Evolutionary conservation across 1,284 basidiomycete genomes (phyloP).

Genomic region (Ceratobasidium sp.): DNA sequence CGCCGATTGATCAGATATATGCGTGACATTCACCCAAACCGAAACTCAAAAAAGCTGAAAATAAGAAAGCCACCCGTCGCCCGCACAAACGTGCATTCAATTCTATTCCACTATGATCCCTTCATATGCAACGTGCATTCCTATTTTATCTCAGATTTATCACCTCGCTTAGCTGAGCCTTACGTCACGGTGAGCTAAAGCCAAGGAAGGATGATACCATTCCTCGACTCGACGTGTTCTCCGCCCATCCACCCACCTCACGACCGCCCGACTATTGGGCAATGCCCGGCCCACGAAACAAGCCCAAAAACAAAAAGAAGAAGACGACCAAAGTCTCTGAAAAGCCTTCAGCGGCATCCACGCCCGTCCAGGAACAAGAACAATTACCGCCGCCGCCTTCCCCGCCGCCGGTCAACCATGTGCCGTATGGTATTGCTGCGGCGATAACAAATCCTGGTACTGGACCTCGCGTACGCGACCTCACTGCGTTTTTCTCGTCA

Average conservation of each 20-base stretch:
- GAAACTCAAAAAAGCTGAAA: no score
- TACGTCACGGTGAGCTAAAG: no score
- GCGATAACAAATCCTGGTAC: slow-evolving; percentile 78
- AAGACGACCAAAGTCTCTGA: slow-evolving; percentile 54
- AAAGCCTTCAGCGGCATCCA: slow-evolving; percentile 45
- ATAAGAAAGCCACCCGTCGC: no score
- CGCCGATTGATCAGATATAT: no score
- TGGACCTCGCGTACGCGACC: slow-evolving; percentile 77
- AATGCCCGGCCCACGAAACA: slow-evolving; percentile 67
- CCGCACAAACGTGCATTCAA: no score
- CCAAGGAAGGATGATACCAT: slow-evolving; percentile 15
- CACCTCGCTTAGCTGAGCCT: no score
- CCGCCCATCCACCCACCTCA: background rate
- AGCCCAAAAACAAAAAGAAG: slow-evolving; percentile 60
- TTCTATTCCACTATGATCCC: no score
- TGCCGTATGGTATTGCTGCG: slow-evolving; percentile 60
- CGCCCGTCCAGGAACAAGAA: slow-evolving; percentile 47
- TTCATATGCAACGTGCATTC: no score
- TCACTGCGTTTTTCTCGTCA: slow-evolving; percentile 69
- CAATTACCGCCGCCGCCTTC: slow-evolving; percentile 12
- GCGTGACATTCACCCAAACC: no score
- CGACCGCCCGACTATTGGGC: background rate
- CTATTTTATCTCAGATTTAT: no score
- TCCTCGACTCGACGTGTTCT: slow-evolving; percentile 3
- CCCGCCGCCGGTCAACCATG: slow-evolving; percentile 30